Percentiles rank a stretch among this genome's conserved stretches.
Conservation (phyloP, 2,329 filamentous ascomycete species). For the Fusarium bactridioides region DNA sequence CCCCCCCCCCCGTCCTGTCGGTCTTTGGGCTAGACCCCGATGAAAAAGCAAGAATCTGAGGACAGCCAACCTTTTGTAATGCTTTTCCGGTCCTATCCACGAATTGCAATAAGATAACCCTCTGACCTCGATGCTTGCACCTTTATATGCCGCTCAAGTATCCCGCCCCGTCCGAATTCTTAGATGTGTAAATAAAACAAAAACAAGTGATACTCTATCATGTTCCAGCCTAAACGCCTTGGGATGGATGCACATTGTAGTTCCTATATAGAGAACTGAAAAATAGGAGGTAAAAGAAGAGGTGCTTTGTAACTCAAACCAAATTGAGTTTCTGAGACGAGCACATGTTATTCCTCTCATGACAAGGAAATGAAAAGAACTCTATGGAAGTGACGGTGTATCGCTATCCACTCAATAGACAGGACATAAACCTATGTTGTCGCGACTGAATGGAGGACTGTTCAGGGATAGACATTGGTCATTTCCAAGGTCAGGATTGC, state of each 20-base stretch:
- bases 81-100: constrained; percentile 21
- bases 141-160: constrained; percentile 33
- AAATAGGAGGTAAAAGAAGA: constrained; percentile 14
- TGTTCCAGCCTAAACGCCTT: constrained; percentile 46
- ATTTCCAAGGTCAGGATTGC: background rate
- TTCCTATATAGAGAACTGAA: constrained; percentile 30
- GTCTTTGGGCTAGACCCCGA: constrained; percentile 17
- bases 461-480: background rate
- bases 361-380: background rate
- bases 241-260: constrained; percentile 37
- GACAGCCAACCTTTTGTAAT: constrained; percentile 18
- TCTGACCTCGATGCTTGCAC: constrained; percentile 33
- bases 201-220: constrained; percentile 40
- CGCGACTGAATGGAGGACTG: background rate
- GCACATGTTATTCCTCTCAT: constrained; percentile 23
- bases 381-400: background rate
- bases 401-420: background rate
- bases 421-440: background rate
- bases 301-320: background rate
- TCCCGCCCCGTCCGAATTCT: constrained; percentile 34
- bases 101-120: constrained; percentile 16
- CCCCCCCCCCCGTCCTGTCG: background rate
- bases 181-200: constrained; percentile 25
- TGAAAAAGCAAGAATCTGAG: constrained; percentile 25
- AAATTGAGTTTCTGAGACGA: background rate